Evolutionary conservation across 2,329 filamentous ascomycete genomes (phyloP), one percentile per base, ranked within the genome.

Genomic region (Coniochaeta sp.): DNA sequence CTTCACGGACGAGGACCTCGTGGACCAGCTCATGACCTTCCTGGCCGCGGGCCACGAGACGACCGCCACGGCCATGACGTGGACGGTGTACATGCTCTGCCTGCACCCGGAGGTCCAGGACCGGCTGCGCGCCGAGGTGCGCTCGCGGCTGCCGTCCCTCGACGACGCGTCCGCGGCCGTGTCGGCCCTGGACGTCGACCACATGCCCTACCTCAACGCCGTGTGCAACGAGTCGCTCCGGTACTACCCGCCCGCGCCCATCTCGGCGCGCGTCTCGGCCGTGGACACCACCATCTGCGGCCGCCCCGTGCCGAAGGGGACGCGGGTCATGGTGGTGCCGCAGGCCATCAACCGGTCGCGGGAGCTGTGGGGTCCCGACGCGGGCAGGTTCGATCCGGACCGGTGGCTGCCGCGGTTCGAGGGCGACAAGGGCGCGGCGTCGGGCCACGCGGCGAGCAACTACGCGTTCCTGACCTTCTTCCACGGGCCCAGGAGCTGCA

Each of bases 11-110:
- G 89, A 91, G 56, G 86, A 91, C 62, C 82, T 96, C n/a, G 84
- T 91, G 38, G 89, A 95, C 71, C 91, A 96, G 74, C 83, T 95
- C 70, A 95, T 96, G 90, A 96, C 90, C 0, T 95, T 96, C 76
- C 82, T 96, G 5, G 89, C 88, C 0, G 91, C 91, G 0, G 88
- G 88, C 24, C 90, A 93, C 71, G 89, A 93, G 74, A 93, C 90
- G 1, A 93, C 89, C 0, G 85, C 90, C 1, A 82, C 86, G 1
- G 81, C 89, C 19, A 79, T 95, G 69, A 89, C 87, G n/a, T 93
- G 89, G 89, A 83, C 87, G 3, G 74, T 86, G 8, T 90, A 91
- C 69, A 76, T 88, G 50, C 81, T 95, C n/a, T 84, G 84, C 65
- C 79, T 80, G 22, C 73, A 91, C 66, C 86, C 84, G 0, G 79